phyloP scores from a whole-genome alignment of 495 filamentous ascomycete genomes.

The Terfezia claveryi region DNA sequence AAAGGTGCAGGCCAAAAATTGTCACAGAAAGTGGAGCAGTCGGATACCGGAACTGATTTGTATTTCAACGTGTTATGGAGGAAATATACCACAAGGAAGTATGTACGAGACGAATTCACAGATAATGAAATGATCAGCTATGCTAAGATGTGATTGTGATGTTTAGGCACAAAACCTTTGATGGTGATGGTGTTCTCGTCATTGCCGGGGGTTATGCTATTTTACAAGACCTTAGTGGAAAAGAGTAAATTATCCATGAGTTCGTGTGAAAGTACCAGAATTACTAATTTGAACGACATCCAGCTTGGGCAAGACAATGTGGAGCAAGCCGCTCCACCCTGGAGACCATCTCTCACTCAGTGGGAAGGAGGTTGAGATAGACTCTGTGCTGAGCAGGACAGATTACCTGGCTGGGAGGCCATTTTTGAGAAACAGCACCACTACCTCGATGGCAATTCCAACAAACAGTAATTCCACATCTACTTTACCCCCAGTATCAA shows the following conservation, averaged over 20 bases:
- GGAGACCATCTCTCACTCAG: constrained; percentile 42
- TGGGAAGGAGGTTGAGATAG: constrained; percentile 57
- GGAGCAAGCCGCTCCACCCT: constrained; percentile 32
- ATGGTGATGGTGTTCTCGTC: constrained; percentile 54
- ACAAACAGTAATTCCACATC: background rate
- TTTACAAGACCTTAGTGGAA: constrained; percentile 43
- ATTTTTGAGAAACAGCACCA: constrained; percentile 22
- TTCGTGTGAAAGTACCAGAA: too few species aligned
- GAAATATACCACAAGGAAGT: constrained; percentile 51
- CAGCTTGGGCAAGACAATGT: constrained; percentile 29
- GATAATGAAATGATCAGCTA: background rate
- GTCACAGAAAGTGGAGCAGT: background rate
- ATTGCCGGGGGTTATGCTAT: constrained; percentile 35
- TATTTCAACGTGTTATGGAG: constrained; percentile 54
- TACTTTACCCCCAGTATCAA: background rate
- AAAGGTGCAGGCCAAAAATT: background rate
- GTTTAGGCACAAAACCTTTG: constrained; percentile 51
- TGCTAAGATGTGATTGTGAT: background rate
- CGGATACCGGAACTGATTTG: constrained; percentile 14
- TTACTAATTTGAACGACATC: background rate
- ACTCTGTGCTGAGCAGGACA: constrained; percentile 37
- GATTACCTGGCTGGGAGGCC: constrained; percentile 40
- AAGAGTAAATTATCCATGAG: constrained; percentile 27
- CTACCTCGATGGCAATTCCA: background rate
- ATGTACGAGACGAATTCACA: background rate